A percentile compares a stretch with the other conserved stretches of the same genome.
Evolutionary conservation across 2,329 filamentous ascomycete species (phyloP).

Genomic region (Aspergillus uvarum): DNA sequence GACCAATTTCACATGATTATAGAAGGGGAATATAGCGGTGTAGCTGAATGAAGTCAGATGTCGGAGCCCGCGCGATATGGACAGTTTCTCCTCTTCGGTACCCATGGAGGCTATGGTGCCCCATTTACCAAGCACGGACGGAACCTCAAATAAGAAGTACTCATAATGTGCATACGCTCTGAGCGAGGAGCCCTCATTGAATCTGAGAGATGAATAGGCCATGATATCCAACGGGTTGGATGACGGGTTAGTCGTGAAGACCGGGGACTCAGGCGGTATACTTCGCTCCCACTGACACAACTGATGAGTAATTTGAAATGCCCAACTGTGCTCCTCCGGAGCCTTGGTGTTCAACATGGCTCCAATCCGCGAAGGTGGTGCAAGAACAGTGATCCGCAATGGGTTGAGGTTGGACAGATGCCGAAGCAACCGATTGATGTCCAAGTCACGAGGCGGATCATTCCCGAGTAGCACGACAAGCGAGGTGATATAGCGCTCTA

Average conservation of each 20-base stretch:
- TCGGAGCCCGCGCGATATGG: constrained; percentile 48
- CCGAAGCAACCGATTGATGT: constrained; percentile 54
- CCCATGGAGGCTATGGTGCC: constrained; percentile 36
- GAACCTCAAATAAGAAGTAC: constrained; percentile 65
- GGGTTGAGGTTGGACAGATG: constrained; percentile 58
- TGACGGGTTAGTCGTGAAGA: constrained; percentile 23
- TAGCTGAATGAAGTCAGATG: constrained; percentile 52
- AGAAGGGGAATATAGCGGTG: constrained; percentile 66
- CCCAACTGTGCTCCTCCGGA: constrained; percentile 60
- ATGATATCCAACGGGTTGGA: constrained; percentile 56
- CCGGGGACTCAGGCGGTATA: constrained; percentile 21
- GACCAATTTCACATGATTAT: constrained; percentile 56
- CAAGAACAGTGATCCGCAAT: constrained; percentile 56
- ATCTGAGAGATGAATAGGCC: constrained; percentile 63
- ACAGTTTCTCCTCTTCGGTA: constrained; percentile 18
- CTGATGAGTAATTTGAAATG: constrained; percentile 64
- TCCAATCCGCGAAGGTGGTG: constrained; percentile 63
- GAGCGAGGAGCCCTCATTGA: constrained; percentile 77
- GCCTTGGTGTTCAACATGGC: constrained; percentile 59
- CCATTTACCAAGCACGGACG: constrained; percentile 57
- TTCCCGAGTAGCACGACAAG: constrained; percentile 47
- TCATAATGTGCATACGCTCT: constrained; percentile 69
- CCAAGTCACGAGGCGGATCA: constrained; percentile 41
- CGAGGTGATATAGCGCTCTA: constrained; percentile 46
- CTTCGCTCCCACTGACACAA: constrained; percentile 51